Base-by-base conservation (phyloP, 2,329 filamentous ascomycete species). In the Onygena corvina region DNA sequence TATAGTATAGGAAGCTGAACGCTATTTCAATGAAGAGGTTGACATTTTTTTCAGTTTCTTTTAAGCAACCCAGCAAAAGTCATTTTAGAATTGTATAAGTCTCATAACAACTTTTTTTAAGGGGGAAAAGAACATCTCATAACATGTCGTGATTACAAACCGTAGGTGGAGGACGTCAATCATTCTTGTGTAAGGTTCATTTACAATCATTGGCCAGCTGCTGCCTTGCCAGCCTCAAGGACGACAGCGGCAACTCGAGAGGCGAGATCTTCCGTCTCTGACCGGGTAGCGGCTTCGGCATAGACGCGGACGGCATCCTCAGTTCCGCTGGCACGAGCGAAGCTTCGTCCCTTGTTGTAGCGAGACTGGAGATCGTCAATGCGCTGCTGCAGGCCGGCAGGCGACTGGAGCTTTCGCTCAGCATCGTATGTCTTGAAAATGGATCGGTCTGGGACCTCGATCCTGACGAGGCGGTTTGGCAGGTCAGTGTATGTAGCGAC, bases 241-340 rank as follows among this genome's bases (percentile, higher is more conserved):
- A 92, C 82, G 54, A 88, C 79, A 56, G 79, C 76, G 12, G 83
- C 81, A 44, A 96, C 87, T 64, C 87, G 86, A 59, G 81, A 81
- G 51, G 89, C 87, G 54, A 96, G 75, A 66, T 94, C 88, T 60
- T 95, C 89, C 1, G 89, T 88, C 67, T 96, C 90, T 12, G 81
- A 84, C 55, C 85, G 80, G 42, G 86, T 92, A 31, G 85, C 86
- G 3, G 92, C 92, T 70, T 98, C 92, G 5, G 90, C 90, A 63
- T 98, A 98, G 16, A 98, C 89, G 54, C 92, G 79, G 59, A 94
- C 89, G 2, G 88, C 90, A 66, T 98, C 93, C 67, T 98, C 92
- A 0, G 92, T 98, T 25, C 92, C 92, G 56, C 84, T 92, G 31
- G 92, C 88, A 59, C 92, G 82, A 5, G 88, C 92, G 66, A 98